Evolutionary conservation across 768 basidiomycete species (phyloP).

Genomic region (Sistotremastrum suecicum): DNA sequence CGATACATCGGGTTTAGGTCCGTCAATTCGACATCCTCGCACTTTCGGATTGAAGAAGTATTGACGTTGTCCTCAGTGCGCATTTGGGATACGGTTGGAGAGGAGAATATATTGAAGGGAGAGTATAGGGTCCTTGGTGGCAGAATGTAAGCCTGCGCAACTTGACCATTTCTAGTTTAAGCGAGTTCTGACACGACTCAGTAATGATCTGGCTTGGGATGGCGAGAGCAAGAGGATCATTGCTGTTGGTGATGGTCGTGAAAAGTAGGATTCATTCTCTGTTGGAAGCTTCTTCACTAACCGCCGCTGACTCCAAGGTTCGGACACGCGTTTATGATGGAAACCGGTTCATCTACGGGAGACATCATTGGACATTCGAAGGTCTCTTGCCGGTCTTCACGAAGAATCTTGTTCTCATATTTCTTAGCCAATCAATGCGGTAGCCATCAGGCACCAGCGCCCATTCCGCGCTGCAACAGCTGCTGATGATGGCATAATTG

Average conservation of each 20-base stretch:
- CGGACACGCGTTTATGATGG: slow-evolving; percentile 73
- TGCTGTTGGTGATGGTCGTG: slow-evolving; percentile 83
- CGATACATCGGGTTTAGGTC: slow-evolving; percentile 70
- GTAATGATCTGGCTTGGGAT: slow-evolving; percentile 94
- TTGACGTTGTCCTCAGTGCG: slow-evolving; percentile 35
- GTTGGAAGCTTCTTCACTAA: background rate
- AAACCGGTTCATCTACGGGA: slow-evolving; percentile 72
- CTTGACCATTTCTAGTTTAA: background rate
- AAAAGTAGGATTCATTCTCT: slow-evolving; percentile 39
- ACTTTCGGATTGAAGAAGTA: background rate
- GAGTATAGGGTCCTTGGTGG: slow-evolving; percentile 69
- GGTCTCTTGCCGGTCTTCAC: slow-evolving; percentile 22
- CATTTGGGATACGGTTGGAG: slow-evolving; percentile 87
- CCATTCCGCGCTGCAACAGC: slow-evolving; percentile 88
- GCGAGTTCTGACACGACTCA: slow-evolving; percentile 16
- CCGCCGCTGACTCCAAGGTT: slow-evolving; percentile 35
- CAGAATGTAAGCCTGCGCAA: slow-evolving; percentile 37
- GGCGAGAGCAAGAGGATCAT: slow-evolving; percentile 94
- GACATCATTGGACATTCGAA: slow-evolving; percentile 87
- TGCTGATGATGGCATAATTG: slow-evolving; percentile 66
- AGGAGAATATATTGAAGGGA: slow-evolving; percentile 69
- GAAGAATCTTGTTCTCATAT: background rate
- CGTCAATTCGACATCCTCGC: slow-evolving; percentile 9
- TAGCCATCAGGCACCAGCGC: slow-evolving; percentile 74
- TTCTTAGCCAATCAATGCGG: slow-evolving; percentile 66